phyloP scores from a whole-genome alignment of 225 moss, liverwort and hornwort species.

The Lunularia cruciata region DNA sequence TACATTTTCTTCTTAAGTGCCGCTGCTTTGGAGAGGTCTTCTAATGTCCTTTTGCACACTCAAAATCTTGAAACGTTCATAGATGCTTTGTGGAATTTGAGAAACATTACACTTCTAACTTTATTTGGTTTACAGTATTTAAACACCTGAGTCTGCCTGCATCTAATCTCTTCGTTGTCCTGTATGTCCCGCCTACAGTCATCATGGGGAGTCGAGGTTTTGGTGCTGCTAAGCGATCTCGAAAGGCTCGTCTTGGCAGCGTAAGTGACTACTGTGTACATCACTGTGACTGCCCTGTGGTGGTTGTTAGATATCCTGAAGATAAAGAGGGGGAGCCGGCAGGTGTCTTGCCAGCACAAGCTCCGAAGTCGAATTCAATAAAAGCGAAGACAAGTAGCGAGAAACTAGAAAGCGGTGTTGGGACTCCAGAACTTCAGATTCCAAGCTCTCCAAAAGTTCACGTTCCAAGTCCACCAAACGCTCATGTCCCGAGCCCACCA shows the following conservation, averaged over 20 bases:
- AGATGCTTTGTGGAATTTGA: too few relatives aligned
- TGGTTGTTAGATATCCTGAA: constrained; percentile 51
- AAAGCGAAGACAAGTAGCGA: constrained; percentile 35
- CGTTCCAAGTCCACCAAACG: constrained; percentile 17
- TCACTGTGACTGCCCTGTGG: constrained; percentile 54
- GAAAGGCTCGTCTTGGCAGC: constrained; percentile 49
- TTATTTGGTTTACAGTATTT: too few relatives aligned
- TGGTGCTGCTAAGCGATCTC: constrained; percentile 43
- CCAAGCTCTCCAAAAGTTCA: constrained; percentile 19
- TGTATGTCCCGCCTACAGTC: constrained; percentile 26
- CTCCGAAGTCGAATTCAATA: constrained; percentile 27
- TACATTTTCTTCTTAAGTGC: too few relatives aligned
- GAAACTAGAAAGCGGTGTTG: constrained; percentile 16
- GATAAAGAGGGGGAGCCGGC: constrained; percentile 33
- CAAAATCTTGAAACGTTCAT: too few relatives aligned
- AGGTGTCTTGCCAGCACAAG: constrained; percentile 23
- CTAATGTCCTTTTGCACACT: too few relatives aligned
- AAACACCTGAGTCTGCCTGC: background rate
- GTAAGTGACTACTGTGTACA: constrained; percentile 59
- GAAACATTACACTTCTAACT: too few relatives aligned
- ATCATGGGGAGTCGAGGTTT: constrained; percentile 57
- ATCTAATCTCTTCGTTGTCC: background rate
- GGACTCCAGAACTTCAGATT: constrained; percentile 10
- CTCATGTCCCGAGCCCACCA: constrained; percentile 17
- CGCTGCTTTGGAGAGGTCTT: too few relatives aligned